Conservation (phyloP, 805 yeast genomes). For the Candida endomychidarum region DNA sequence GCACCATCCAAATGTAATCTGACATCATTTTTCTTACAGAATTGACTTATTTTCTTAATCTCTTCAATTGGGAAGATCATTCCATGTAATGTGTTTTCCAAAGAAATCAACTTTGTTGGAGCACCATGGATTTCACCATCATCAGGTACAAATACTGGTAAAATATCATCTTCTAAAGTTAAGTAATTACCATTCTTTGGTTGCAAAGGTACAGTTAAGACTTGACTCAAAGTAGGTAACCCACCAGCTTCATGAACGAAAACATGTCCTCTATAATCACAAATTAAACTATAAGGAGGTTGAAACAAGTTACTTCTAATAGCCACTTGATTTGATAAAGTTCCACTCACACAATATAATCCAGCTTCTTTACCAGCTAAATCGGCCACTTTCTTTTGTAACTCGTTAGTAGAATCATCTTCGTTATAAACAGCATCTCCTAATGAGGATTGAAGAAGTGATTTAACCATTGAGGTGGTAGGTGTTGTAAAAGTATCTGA, state of each 20-base stretch:
- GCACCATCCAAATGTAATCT: slow-evolving; percentile 46
- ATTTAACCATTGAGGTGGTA: slow-evolving; percentile 63
- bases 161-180: slow-evolving; percentile 60
- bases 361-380: slow-evolving; percentile 82
- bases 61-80: slow-evolving; percentile 42
- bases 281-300: slow-evolving; percentile 83
- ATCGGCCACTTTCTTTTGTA: slow-evolving; percentile 64
- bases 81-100: slow-evolving; percentile 46
- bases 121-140: slow-evolving; percentile 47
- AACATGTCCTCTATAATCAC: slow-evolving; percentile 86
- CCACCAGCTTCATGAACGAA: slow-evolving; percentile 90
- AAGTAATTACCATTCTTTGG: slow-evolving; percentile 76
- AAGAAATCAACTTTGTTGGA: slow-evolving; percentile 43
- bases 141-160: slow-evolving; percentile 38
- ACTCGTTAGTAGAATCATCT: slow-evolving; percentile 63
- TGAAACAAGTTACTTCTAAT: slow-evolving; percentile 70
- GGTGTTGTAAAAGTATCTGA: slow-evolving; percentile 91
- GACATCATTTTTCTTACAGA: slow-evolving; percentile 33
- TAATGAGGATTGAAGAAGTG: slow-evolving; percentile 53
- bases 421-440: slow-evolving; percentile 93
- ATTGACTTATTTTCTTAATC: slow-evolving; percentile 33
- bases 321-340: slow-evolving; percentile 86
- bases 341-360: slow-evolving; percentile 83
- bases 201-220: slow-evolving; percentile 81
- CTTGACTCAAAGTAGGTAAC: slow-evolving; percentile 82